These are phyloP conservation scores for Leishmania braziliensis DNA, from an alignment of 208 protist genomes.

Conservation along the genomic window DNA sequence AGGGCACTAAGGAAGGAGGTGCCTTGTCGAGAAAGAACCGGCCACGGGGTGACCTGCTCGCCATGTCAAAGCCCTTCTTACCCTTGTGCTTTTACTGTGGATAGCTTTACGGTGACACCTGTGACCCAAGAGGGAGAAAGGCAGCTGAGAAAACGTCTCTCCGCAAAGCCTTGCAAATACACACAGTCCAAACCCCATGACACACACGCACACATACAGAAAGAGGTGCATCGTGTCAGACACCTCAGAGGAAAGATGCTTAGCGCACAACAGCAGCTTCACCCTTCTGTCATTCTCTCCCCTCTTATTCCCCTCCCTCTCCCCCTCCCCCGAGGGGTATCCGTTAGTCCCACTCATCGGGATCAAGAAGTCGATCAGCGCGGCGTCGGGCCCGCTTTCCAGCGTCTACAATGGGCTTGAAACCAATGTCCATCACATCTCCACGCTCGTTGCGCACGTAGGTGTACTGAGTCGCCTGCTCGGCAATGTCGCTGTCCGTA, in stretches of 20 bases:
- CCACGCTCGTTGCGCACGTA: conserved; percentile 84
- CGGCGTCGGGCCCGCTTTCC: conserved; percentile 56
- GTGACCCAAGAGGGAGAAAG: neutral
- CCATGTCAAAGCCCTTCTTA: neutral
- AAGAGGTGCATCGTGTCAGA: neutral
- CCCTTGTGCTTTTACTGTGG: neutral
- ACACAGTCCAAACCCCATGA: neutral
- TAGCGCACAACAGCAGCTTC: neutral
- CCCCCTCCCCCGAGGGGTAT: neutral
- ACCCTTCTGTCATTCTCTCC: neutral
- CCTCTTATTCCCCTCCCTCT: too few relatives aligned
- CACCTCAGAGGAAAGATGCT: neutral
- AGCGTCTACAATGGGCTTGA: conserved; percentile 83
- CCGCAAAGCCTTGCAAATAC: neutral
- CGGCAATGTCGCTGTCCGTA: conserved; percentile 66
- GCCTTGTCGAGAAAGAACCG: neutral
- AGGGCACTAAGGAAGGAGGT: neutral
- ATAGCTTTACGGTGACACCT: neutral
- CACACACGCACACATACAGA: neutral
- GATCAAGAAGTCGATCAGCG: conserved; percentile 65
- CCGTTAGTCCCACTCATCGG: conserved; percentile 43
- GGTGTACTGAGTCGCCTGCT: conserved; percentile 76
- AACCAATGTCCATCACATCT: conserved; percentile 85
- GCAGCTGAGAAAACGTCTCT: neutral
- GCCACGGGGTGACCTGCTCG: neutral